These are phyloP conservation scores for Talaromyces sp. DNA, from an alignment of 2,329 filamentous ascomycete genomes.

Conservation along the genomic window DNA sequence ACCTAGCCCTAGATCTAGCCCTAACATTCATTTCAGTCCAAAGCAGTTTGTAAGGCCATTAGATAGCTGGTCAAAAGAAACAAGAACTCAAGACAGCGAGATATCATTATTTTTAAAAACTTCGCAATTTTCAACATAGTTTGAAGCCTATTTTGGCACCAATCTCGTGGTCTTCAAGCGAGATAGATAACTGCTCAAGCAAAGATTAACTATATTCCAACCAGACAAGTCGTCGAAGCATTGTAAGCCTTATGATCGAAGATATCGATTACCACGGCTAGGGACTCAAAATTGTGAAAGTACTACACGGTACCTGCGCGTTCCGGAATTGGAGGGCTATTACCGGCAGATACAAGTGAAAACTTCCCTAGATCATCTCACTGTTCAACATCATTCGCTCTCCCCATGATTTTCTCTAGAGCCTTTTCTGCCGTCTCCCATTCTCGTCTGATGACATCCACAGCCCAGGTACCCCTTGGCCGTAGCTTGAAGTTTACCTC, in stretches of 20 bases:
- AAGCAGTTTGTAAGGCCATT: neutral
- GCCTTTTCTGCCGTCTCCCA: neutral
- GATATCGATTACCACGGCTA: too few relatives aligned
- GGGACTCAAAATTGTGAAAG: neutral
- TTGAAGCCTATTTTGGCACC: too few relatives aligned
- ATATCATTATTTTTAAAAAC: neutral
- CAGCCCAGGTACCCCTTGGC: neutral
- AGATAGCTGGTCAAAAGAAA: neutral
- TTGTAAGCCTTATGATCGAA: neutral
- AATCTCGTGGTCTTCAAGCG: too few relatives aligned
- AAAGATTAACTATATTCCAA: neutral
- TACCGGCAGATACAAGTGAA: too few relatives aligned
- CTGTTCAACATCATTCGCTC: neutral
- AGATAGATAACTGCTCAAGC: too few relatives aligned
- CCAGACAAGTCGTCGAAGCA: neutral
- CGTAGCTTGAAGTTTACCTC: neutral
- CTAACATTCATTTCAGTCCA: too few relatives aligned
- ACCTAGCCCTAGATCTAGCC: neutral
- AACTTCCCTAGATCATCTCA: too few relatives aligned
- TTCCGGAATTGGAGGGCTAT: neutral
- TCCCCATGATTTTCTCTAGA: neutral
- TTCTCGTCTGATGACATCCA: neutral
- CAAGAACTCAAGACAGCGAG: neutral
- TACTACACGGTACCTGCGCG: neutral
- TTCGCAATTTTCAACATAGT: neutral